Conservation (phyloP, 805 yeast species). For the Cyberlindnera saturnus region DNA sequence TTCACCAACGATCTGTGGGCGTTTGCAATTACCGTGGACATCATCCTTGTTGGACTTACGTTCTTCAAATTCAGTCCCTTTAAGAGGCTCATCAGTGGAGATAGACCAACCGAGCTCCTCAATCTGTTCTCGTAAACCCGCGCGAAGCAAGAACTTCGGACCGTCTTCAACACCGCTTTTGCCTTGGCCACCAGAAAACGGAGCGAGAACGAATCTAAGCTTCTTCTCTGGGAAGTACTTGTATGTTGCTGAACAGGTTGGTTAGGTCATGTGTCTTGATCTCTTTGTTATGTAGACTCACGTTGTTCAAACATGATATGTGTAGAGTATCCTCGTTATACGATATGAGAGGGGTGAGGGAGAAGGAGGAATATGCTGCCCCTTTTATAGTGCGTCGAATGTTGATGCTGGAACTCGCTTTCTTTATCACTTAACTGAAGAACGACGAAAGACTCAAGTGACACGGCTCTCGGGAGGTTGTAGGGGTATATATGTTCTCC, state of each 20-base stretch:
- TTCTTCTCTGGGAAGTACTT: conserved; percentile 49
- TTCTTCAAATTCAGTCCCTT: conserved; percentile 37
- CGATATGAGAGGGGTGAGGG: not conserved
- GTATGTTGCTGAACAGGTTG: conserved; percentile 29
- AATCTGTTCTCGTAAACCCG: conserved; percentile 63
- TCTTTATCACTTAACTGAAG: conserved; percentile 23
- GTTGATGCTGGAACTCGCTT: conserved; percentile 20
- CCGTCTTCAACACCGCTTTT: conserved; percentile 92
- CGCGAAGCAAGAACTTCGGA: conserved; percentile 71
- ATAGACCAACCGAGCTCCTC: conserved; percentile 69
- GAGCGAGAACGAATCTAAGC: conserved; percentile 76
- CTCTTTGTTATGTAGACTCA: not conserved
- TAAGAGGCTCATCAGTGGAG: conserved; percentile 46
- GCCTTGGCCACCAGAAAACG: conserved; percentile 95
- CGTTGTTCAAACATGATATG: conserved; percentile 1
- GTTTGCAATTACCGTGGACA: conserved; percentile 51
- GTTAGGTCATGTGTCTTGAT: not conserved
- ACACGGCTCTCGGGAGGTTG: too few species aligned
- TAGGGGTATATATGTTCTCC: too few species aligned
- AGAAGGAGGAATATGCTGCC: not conserved
- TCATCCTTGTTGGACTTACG: conserved; percentile 41
- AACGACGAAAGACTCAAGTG: not conserved
- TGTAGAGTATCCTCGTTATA: not conserved
- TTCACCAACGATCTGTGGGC: conserved; percentile 71
- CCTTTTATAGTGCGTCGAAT: conserved; percentile 6